Evolutionary conservation across 2,329 filamentous ascomycete species (phyloP), one percentile per base, ranked within the genome.

Genomic region (Colletotrichum eleusines): DNA sequence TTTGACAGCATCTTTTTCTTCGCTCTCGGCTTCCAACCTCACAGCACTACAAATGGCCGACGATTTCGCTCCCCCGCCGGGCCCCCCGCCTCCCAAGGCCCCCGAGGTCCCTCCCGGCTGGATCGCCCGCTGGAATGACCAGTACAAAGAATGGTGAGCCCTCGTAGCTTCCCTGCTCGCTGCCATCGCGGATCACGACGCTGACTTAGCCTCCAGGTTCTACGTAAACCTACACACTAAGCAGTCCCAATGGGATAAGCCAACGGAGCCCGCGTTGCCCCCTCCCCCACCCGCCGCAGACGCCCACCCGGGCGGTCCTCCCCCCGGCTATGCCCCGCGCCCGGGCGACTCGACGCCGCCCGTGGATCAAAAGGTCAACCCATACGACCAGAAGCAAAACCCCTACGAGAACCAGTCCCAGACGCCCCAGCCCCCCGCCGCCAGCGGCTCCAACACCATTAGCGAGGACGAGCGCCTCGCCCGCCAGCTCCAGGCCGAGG

Each of bases 201-300:
- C 65, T 75, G 71, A 78, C 68, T 59, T 20, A 14, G 0, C 31
- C 12, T 8, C 9, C 73, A 94, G 92, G 91, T 97, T 96, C 88
- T 98, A 93, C 83, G 92, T 97, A 72, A 96, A 98, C 83, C 89
- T 92, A 72, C 89, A 91, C 81, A 97, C 94, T 74, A 96, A 96
- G 77, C 87, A 92, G 78, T 97, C 95, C 6, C 92, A 95, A 86
- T 98, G 95, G 95, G 92, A 97, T 5, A 91, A 89, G 75, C 94
- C 94, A 23, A 93, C 90, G 46, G 86, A 86, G 63, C 91, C 92
- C 53, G 89, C 90, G 63, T 87, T 88, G 74, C 85, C 87, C 20
- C 81, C 86, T 76, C 64, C 69, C 44, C 78, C 63, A 6, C 83
- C 84, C 35, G 80, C 86, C 3, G 78, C 77, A 33, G 74, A 77